Conservation (phyloP, 1,284 basidiomycete species). For the Leccinum subrobustum region DNA sequence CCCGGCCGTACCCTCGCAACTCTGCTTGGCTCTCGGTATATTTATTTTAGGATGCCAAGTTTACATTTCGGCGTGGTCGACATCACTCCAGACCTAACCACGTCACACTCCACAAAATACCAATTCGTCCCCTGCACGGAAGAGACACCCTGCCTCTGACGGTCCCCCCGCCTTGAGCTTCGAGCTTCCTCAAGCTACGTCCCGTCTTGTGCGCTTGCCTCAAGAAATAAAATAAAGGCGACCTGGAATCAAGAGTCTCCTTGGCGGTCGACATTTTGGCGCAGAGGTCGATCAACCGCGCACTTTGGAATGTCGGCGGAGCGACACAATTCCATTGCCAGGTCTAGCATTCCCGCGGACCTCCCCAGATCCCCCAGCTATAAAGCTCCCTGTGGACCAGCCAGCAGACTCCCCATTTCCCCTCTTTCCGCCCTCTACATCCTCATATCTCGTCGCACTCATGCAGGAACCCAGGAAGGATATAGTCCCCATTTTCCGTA, state of each 20-base stretch:
- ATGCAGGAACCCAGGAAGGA: slow-evolving; percentile 35
- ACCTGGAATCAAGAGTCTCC: neutral
- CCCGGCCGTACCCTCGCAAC: neutral
- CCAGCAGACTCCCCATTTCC: slow-evolving; percentile 1
- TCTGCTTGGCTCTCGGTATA: neutral
- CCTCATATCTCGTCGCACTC: neutral
- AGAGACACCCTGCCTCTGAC: neutral
- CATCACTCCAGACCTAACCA: too few relatives aligned
- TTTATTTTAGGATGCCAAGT: neutral
- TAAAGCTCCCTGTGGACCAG: slow-evolving; percentile 15
- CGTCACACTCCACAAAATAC: neutral
- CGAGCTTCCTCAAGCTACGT: neutral
- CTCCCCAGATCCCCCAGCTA: slow-evolving; percentile 3
- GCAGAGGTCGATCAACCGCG: neutral
- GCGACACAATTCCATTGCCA: neutral
- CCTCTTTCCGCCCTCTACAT: neutral
- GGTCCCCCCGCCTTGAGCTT: neutral
- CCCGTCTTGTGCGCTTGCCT: neutral
- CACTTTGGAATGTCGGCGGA: neutral
- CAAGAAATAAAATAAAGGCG: neutral
- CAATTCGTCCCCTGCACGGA: neutral
- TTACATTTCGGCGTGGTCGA: neutral
- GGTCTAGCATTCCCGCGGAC: slow-evolving; percentile 1
- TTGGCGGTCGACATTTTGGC: neutral
- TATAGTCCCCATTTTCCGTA: slow-evolving; percentile 22